Conservation (phyloP, 495 filamentous ascomycete genomes). For the Neurospora sp. region DNA sequence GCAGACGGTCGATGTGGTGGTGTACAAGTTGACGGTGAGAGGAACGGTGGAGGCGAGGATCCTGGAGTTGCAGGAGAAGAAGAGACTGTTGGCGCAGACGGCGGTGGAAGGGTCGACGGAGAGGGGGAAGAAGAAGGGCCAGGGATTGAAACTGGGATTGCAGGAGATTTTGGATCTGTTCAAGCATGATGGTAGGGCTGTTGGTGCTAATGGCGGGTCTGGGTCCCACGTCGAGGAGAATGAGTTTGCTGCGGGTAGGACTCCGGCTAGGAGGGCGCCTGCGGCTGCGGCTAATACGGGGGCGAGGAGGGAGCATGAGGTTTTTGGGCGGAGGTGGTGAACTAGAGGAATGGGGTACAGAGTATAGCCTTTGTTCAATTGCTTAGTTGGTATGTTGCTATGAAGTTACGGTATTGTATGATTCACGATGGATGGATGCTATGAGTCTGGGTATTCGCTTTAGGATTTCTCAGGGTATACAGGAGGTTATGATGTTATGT, state of each 20-base stretch:
- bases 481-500: background rate
- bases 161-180: conserved; percentile 90
- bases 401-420: background rate
- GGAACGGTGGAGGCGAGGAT: conserved; percentile 88
- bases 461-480: background rate
- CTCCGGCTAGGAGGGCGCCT: background rate
- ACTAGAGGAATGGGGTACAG: no score
- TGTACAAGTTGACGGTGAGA: conserved; percentile 84
- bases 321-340: conserved; percentile 34
- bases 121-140: conserved; percentile 39
- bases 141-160: conserved; percentile 73
- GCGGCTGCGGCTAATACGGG: background rate
- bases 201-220: background rate
- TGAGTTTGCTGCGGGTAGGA: conserved; percentile 3
- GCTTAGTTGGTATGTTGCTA: background rate
- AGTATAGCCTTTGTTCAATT: no score
- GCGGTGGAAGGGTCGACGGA: conserved; percentile 27
- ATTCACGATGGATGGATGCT: background rate
- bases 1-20: conserved; percentile 84
- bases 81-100: conserved; percentile 70
- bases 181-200: conserved; percentile 50
- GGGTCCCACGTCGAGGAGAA: background rate
- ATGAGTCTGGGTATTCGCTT: background rate
- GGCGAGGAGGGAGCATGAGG: conserved; percentile 20
- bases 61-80: conserved; percentile 82